These are phyloP conservation scores for Ceratocystiopsis minuta DNA, from an alignment of 2,329 filamentous ascomycete species.

Conservation along the genomic window DNA sequence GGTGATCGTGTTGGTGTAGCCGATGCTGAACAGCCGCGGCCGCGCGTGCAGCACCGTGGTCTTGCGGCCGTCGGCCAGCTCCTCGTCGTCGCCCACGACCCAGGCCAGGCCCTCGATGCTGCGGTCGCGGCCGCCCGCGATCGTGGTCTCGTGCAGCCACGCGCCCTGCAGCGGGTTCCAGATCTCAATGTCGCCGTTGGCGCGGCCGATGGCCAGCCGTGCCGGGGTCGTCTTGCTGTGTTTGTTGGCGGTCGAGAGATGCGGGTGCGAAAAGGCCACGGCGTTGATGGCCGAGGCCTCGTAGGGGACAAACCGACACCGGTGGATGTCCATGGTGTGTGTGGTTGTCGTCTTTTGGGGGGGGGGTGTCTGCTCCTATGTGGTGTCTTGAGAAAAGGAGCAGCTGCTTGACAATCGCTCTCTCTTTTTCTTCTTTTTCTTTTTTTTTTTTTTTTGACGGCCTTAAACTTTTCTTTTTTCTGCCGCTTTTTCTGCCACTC, in stretches of 20 bases:
- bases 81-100: slow-evolving; percentile 69
- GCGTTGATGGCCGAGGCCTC: slow-evolving; percentile 85
- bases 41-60: slow-evolving; percentile 40
- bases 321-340: slow-evolving; percentile 73
- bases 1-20: slow-evolving; percentile 77
- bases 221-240: slow-evolving; percentile 38
- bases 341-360: not conserved
- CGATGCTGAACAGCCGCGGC: slow-evolving; percentile 85
- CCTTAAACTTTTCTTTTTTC: not conserved
- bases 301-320: slow-evolving; percentile 88
- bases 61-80: slow-evolving; percentile 39
- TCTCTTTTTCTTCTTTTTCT: not conserved
- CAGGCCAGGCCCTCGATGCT: slow-evolving; percentile 84
- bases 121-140: slow-evolving; percentile 66
- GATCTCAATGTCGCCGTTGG: slow-evolving; percentile 92
- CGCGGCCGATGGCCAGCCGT: slow-evolving; percentile 73
- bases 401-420: not conserved
- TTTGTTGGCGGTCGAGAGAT: slow-evolving; percentile 24
- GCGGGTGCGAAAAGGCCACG: slow-evolving; percentile 76
- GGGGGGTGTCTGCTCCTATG: not conserved
- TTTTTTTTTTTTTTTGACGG: not conserved
- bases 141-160: slow-evolving; percentile 81
- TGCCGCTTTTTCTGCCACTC: not conserved
- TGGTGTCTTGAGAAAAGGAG: too few relatives aligned
- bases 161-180: slow-evolving; percentile 74